Base-by-base conservation (phyloP, 2,329 filamentous ascomycete species). In the Corniculantispora saksenae region DNA sequence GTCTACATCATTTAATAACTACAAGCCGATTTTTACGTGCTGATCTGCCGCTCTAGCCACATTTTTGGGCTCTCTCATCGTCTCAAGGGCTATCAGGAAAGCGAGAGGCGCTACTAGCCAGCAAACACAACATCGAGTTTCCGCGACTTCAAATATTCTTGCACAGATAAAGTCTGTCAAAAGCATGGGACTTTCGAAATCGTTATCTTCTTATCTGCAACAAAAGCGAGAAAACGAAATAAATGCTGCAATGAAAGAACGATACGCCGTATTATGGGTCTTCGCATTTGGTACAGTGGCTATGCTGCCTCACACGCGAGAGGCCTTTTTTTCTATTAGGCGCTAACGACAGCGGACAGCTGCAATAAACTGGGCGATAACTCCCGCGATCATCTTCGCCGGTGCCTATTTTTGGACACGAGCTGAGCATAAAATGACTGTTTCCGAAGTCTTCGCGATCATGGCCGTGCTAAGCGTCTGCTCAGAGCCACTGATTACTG, bases 361-460 rank as follows among this genome's bases (percentile, higher is more conserved):
- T n/a, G 60, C 60, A 35, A 54, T 55, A 15, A 62, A 47, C 15
- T 47, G 21, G 12, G 45, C 54, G 5, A 32, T 59, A 7, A 53
- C 25, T 2, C 62, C 62, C 6, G 62, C 45, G n/a, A n/a, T 64
- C 8, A 55, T 64, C 0, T 29, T 64, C 15, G 45, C 45, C 17
- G 62, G 62, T 1, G 62, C 48, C 8, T 51, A 50, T 12, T 64
- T 58, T 23, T 59, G 54, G 53, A 58, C 62, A 1, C 54, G 55
- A 32, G 35, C 27, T 2, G 32, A 38, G 1, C n/a, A 58, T 5
- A 21, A 27, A 1, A 29, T 64, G 25, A n/a, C 43, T 7, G 10
- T 55, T 4, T 15, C 51, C 1, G 43, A 59, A 40, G 5, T 64
- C 1, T 64, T 43, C 21, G 25, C 62, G 1, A 17, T 59, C 1